Evolutionary conservation across 148 eudicot species (phyloP).

Genomic region (Rhododendron kiyosumense): DNA sequence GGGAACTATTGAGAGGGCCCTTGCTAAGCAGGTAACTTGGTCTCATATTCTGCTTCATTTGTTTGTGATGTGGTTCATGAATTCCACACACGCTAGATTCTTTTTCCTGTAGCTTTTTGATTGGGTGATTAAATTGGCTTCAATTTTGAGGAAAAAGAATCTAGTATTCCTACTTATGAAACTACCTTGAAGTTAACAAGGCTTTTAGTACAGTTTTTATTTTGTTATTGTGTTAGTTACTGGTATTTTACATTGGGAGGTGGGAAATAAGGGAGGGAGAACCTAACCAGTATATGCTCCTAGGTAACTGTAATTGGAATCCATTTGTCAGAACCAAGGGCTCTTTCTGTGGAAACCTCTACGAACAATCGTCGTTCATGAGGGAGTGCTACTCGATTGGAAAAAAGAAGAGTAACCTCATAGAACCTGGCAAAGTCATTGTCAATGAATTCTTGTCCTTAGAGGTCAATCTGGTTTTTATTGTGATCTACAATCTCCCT

Average conservation of each 20-base stretch:
- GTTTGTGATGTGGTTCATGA: neutral
- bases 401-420: neutral
- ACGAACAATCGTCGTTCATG: neutral
- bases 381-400: neutral
- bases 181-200: neutral
- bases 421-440: neutral
- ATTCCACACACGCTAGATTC: neutral
- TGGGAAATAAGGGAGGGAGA: neutral
- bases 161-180: neutral
- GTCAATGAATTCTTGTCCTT: neutral
- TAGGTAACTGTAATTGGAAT: neutral
- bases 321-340: neutral
- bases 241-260: neutral
- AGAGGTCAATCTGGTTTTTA: neutral
- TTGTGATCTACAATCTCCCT: neutral
- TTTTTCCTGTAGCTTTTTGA: neutral
- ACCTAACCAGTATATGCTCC: neutral
- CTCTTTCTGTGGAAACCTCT: neutral
- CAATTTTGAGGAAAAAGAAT: neutral
- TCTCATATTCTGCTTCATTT: neutral
- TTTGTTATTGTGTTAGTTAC: neutral
- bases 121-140: neutral
- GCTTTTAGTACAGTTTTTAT: neutral
- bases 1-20: conserved; percentile 87
- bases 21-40: conserved; percentile 67